phyloP scores from a whole-genome alignment of 1,284 basidiomycete genomes.

The Psilocybe mexicana region DNA sequence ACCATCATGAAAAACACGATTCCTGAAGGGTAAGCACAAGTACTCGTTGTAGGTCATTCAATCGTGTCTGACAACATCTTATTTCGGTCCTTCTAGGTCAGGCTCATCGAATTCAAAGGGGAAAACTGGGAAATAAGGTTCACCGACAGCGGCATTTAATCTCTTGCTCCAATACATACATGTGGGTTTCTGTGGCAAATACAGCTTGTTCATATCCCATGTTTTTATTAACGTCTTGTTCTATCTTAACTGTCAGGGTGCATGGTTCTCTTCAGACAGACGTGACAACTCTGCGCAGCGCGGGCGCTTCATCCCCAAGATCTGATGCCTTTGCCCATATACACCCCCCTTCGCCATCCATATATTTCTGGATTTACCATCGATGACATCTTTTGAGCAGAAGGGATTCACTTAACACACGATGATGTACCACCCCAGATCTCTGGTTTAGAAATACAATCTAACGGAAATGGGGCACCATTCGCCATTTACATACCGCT shows the following conservation, averaged over 20 bases:
- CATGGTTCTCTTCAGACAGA: constrained; percentile 5
- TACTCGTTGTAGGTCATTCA: not conserved
- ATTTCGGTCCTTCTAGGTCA: not conserved
- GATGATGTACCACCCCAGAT: not conserved
- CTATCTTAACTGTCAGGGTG: not conserved
- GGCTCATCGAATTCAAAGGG: constrained; percentile 19
- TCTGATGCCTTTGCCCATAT: not conserved
- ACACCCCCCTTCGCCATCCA: not conserved
- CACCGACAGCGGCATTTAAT: constrained; percentile 11
- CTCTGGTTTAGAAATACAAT: not conserved
- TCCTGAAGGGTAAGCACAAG: constrained; percentile 46
- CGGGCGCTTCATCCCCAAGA: constrained; percentile 3
- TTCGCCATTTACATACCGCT: not conserved
- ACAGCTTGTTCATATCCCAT: not conserved
- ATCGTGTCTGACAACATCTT: not conserved
- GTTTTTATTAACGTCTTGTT: constrained; percentile 5
- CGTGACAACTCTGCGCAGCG: constrained; percentile 2
- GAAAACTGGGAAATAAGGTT: constrained; percentile 20
- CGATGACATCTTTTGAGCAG: not conserved
- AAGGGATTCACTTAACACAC: not conserved
- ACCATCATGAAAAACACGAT: constrained; percentile 82
- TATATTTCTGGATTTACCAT: not conserved
- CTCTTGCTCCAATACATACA: not conserved
- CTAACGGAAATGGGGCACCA: constrained; percentile 9
- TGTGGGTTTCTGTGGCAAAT: constrained; percentile 3